phyloP scores from a whole-genome alignment of 768 basidiomycete species.

The Leccinellum luteum region DNA sequence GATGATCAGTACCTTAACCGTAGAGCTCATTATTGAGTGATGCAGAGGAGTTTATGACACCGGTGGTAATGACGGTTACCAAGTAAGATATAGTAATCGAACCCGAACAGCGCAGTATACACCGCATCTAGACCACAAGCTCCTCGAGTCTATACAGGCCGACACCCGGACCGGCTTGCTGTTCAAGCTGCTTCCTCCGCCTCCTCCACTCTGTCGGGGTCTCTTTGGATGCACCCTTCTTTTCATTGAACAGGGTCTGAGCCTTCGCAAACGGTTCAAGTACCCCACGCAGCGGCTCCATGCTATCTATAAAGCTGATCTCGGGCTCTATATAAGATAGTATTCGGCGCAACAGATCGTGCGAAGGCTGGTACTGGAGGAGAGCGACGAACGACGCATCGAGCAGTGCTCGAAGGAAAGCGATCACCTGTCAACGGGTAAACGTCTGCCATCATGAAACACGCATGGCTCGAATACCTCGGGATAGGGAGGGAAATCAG shows the following conservation, averaged over 20 bases:
- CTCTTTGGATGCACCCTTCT: constrained; percentile 32
- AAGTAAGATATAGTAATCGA: background rate
- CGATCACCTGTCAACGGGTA: constrained; percentile 47
- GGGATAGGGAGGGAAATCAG: constrained; percentile 24
- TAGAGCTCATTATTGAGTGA: constrained; percentile 13
- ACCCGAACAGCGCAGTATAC: background rate
- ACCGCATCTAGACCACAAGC: constrained; percentile 45
- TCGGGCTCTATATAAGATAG: constrained; percentile 55
- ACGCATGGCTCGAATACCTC: constrained; percentile 41
- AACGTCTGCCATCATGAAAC: constrained; percentile 31
- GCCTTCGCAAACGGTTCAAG: constrained; percentile 61
- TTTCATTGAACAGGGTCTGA: constrained; percentile 48
- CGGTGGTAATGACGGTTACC: background rate
- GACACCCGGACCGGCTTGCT: constrained; percentile 50
- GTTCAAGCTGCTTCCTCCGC: constrained; percentile 51
- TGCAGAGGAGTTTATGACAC: background rate
- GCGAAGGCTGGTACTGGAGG: constrained; percentile 60
- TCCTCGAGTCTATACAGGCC: constrained; percentile 75
- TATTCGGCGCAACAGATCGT: constrained; percentile 49
- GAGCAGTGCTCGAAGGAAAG: constrained; percentile 62
- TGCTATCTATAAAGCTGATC: constrained; percentile 44
- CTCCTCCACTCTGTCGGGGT: constrained; percentile 46
- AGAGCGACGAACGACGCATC: constrained; percentile 72
- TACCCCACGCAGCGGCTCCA: constrained; percentile 57
- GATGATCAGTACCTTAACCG: constrained; percentile 22